phyloP scores from a whole-genome alignment of 2,329 filamentous ascomycete genomes.

The Alternaria conjuncta region DNA sequence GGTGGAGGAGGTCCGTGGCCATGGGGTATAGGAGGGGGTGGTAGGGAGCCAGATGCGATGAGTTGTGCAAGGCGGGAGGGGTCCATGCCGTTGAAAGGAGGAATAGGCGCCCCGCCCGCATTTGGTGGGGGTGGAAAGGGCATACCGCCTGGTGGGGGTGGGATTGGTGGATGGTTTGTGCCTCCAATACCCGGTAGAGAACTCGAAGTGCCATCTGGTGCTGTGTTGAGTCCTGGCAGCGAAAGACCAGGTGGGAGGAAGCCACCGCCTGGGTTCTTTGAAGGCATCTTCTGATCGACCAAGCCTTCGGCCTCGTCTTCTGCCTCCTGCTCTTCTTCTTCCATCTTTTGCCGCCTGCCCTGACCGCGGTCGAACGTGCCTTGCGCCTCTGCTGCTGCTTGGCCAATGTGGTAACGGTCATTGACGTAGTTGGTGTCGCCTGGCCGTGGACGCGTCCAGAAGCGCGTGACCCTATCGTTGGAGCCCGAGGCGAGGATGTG shows the following conservation, averaged over 20 bases:
- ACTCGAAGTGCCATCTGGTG: slow-evolving; percentile 54
- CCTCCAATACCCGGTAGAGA: slow-evolving; percentile 57
- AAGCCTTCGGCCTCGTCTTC: slow-evolving; percentile 94
- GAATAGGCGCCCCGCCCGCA: slow-evolving; percentile 16
- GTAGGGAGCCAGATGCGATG: slow-evolving; percentile 44
- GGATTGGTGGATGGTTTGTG: slow-evolving; percentile 35
- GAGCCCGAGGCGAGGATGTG: slow-evolving; percentile 95
- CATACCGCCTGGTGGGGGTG: slow-evolving; percentile 36
- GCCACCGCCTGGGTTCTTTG: slow-evolving; percentile 59
- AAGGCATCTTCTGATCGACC: slow-evolving; percentile 84
- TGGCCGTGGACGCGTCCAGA: slow-evolving; percentile 91
- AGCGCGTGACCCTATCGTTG: slow-evolving; percentile 94
- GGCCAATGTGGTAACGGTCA: slow-evolving; percentile 94
- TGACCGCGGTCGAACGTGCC: slow-evolving; percentile 91
- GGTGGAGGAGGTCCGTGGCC: slow-evolving; percentile 27
- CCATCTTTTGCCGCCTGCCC: slow-evolving; percentile 77
- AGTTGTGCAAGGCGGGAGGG: slow-evolving; percentile 43
- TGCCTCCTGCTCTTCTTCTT: slow-evolving; percentile 91
- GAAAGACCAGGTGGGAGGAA: slow-evolving; percentile 67
- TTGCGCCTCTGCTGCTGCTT: slow-evolving; percentile 88
- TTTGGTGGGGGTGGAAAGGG: slow-evolving; percentile 29
- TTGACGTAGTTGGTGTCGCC: slow-evolving; percentile 85
- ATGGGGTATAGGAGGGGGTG: slow-evolving; percentile 43
- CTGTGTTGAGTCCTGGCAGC: slow-evolving; percentile 40
- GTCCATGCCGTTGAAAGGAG: slow-evolving; percentile 36